Percentiles rank a stretch among this genome's conserved stretches.
phyloP scores from a whole-genome alignment of 2,329 filamentous ascomycete species.

The Fusarium guadeloupense region DNA sequence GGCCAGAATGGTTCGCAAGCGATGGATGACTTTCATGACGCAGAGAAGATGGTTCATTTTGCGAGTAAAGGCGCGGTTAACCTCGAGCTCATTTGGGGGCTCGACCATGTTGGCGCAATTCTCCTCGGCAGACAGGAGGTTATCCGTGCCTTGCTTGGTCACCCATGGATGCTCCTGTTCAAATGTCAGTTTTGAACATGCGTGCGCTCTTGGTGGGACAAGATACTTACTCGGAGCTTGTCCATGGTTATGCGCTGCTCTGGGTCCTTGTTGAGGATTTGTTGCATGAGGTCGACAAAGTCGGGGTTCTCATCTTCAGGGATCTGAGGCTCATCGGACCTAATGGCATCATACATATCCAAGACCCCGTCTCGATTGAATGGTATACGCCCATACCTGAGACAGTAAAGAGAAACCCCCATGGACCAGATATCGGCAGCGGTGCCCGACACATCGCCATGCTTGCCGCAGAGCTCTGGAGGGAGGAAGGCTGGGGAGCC shows the following conservation, averaged over 20 bases:
- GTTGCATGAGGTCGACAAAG: conserved; percentile 78
- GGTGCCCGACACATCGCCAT: conserved; percentile 86
- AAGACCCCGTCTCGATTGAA: conserved; percentile 83
- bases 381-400: conserved; percentile 87
- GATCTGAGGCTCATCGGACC: conserved; percentile 70
- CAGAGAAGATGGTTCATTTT: conserved; percentile 88
- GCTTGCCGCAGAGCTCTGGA: conserved; percentile 88
- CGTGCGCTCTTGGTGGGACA: neutral
- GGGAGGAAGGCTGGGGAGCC: conserved; percentile 95
- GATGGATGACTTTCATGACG: conserved; percentile 90
- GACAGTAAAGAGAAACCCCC: conserved; percentile 93
- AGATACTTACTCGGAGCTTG: conserved; percentile 75
- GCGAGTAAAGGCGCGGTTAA: conserved; percentile 88
- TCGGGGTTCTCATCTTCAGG: conserved; percentile 70
- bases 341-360: conserved; percentile 91
- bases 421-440: conserved; percentile 98
- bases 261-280: conserved; percentile 85
- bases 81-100: conserved; percentile 86
- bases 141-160: conserved; percentile 80
- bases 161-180: conserved; percentile 90
- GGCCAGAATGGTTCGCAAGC: conserved; percentile 80
- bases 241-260: conserved; percentile 83
- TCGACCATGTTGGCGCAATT: conserved; percentile 86
- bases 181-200: conserved; percentile 6
- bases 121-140: conserved; percentile 80